These are phyloP conservation scores for Penicillium lividum DNA, from an alignment of 495 filamentous ascomycete genomes.

Conservation along the genomic window DNA sequence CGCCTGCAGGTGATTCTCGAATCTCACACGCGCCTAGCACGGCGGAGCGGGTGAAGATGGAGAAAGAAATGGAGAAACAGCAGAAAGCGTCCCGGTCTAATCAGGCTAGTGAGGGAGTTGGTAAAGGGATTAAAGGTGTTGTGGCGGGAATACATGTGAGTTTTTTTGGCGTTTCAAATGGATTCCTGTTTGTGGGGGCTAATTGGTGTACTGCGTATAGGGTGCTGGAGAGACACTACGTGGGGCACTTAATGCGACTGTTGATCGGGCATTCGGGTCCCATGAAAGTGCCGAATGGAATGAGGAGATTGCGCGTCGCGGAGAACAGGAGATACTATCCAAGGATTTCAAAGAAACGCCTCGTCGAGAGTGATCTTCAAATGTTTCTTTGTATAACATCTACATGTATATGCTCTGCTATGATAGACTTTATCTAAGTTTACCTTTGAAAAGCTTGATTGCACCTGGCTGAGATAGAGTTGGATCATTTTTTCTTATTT, in stretches of 20 bases:
- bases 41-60: slow-evolving; percentile 13
- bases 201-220: slow-evolving; percentile 16
- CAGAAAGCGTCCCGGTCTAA: slow-evolving; percentile 6
- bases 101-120: slow-evolving; percentile 9
- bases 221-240: slow-evolving; percentile 48
- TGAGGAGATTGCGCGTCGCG: slow-evolving; percentile 36
- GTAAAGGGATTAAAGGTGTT: slow-evolving; percentile 24
- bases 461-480: too few relatives aligned
- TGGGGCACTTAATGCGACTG: slow-evolving; percentile 38
- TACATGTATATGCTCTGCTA: too few relatives aligned
- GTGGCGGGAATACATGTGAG: slow-evolving; percentile 42
- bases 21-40: slow-evolving; percentile 1
- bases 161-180: slow-evolving; percentile 1
- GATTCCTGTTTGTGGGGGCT: not conserved
- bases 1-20: not conserved
- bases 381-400: too few relatives aligned
- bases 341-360: slow-evolving; percentile 22
- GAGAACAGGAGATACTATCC: slow-evolving; percentile 38
- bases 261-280: slow-evolving; percentile 45
- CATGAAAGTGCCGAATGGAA: slow-evolving; percentile 38
- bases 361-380: not conserved
- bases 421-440: too few relatives aligned
- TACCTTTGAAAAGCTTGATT: too few relatives aligned
- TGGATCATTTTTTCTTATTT: too few relatives aligned
- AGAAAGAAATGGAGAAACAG: slow-evolving; percentile 9